phyloP scores from a whole-genome alignment of 1,139 yeast genomes.

The Kazachstania sp. region DNA sequence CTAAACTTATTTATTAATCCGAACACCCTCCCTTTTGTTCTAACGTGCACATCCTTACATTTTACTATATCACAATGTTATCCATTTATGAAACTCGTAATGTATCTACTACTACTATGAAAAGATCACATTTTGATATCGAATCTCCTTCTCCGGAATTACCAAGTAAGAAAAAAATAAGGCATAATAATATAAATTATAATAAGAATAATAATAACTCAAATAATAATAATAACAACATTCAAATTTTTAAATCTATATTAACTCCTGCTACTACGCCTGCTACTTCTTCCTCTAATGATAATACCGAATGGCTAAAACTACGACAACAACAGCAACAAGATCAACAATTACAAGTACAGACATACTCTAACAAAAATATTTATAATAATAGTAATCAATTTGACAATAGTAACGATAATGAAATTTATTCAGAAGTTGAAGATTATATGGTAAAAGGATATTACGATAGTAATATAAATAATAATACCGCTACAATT shows the following conservation, averaged over 20 bases:
- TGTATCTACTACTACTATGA: neutral
- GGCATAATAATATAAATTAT: neutral
- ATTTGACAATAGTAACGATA: neutral
- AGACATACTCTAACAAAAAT: neutral
- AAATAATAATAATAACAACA: neutral
- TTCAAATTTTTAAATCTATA: neutral
- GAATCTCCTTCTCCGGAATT: slow-evolving; percentile 7
- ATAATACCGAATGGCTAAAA: neutral
- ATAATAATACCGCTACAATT: slow-evolving; percentile 38
- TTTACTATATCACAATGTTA: neutral
- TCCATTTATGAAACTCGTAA: slow-evolving; percentile 1
- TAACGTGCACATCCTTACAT: neutral
- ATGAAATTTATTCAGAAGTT: slow-evolving; percentile 19
- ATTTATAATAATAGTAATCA: slow-evolving; percentile 5
- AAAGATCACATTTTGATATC: slow-evolving; percentile 7
- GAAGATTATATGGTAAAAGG: slow-evolving; percentile 20
- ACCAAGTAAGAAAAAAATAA: slow-evolving; percentile 4
- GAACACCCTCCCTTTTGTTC: no score
- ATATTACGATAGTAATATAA: neutral
- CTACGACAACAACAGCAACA: neutral
- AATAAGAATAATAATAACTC: neutral
- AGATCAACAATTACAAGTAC: neutral
- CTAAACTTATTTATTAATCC: no score
- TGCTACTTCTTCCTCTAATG: neutral
- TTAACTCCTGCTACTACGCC: slow-evolving; percentile 4